Evolutionary conservation across 78 protist genomes (phyloP).

Genomic region (Planoprotostelium fungivorum): DNA sequence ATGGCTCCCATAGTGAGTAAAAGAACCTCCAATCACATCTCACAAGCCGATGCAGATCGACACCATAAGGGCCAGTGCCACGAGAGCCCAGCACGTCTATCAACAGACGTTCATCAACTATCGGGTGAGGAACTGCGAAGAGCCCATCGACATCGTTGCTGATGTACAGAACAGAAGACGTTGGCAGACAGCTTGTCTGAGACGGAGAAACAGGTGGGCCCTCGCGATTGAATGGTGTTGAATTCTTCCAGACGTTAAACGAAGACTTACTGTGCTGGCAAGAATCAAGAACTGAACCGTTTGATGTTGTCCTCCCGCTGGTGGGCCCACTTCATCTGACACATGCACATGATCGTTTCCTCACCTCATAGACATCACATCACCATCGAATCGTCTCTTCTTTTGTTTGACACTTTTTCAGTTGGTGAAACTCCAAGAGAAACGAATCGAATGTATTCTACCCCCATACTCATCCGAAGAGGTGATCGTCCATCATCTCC

Average conservation of each 20-base stretch:
- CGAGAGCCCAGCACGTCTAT: background rate
- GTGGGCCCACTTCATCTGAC: too few relatives aligned
- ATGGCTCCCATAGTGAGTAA: background rate
- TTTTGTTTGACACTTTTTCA: background rate
- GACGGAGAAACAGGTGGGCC: background rate
- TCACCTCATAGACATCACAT: too few relatives aligned
- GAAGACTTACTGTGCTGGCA: background rate
- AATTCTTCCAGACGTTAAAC: background rate
- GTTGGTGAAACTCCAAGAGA: background rate
- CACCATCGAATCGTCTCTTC: too few relatives aligned
- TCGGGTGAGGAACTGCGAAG: background rate
- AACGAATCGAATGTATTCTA: background rate
- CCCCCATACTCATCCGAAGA: background rate
- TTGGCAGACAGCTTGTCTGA: background rate
- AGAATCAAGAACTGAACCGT: background rate
- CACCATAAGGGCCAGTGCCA: background rate
- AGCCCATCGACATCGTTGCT: too few relatives aligned
- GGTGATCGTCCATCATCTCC: background rate
- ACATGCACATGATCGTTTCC: too few relatives aligned
- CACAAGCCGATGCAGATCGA: background rate
- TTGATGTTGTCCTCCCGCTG: background rate
- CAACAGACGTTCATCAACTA: background rate
- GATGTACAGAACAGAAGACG: background rate
- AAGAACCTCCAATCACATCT: background rate
- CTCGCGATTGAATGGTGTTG: background rate